Conservation (phyloP, 2,329 filamentous ascomycete genomes). For the Xylariaceae sp. region DNA sequence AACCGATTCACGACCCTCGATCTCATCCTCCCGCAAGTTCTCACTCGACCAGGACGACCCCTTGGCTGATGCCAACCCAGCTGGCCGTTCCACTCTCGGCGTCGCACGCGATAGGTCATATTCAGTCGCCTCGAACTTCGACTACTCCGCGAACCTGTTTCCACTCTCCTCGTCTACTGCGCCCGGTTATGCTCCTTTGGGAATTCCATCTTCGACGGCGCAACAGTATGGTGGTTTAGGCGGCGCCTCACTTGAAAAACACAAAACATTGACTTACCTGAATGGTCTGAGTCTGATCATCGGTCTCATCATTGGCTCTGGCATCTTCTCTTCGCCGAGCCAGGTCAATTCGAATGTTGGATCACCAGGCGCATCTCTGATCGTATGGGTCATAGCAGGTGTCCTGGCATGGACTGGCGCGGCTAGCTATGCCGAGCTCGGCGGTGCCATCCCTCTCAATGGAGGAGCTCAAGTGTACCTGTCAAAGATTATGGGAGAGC, state of each 20-base stretch:
- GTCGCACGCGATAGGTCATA: constrained; percentile 61
- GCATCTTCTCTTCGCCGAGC: constrained; percentile 91
- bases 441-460: constrained; percentile 91
- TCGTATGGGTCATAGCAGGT: constrained; percentile 92
- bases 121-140: constrained; percentile 88
- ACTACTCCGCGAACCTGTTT: constrained; percentile 90
- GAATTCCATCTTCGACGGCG: constrained; percentile 60
- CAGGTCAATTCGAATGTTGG: constrained; percentile 90
- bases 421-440: constrained; percentile 90
- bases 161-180: constrained; percentile 78
- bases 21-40: constrained; percentile 84
- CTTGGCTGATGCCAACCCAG: constrained; percentile 57
- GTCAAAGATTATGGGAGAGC: constrained; percentile 91
- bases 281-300: constrained; percentile 90
- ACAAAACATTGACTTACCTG: constrained; percentile 91
- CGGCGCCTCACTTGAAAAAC: constrained; percentile 83
- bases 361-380: constrained; percentile 79
- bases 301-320: constrained; percentile 90
- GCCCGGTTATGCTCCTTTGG: constrained; percentile 75
- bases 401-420: constrained; percentile 93
- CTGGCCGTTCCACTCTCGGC: constrained; percentile 38
- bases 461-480: constrained; percentile 92
- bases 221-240: constrained; percentile 50
- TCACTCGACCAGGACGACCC: constrained; percentile 87
- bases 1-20: constrained; percentile 74